A percentile compares a stretch with the other conserved stretches of the same genome.
Evolutionary conservation across 768 basidiomycete species (phyloP).

Genomic region (Naematelia aurantialba): DNA sequence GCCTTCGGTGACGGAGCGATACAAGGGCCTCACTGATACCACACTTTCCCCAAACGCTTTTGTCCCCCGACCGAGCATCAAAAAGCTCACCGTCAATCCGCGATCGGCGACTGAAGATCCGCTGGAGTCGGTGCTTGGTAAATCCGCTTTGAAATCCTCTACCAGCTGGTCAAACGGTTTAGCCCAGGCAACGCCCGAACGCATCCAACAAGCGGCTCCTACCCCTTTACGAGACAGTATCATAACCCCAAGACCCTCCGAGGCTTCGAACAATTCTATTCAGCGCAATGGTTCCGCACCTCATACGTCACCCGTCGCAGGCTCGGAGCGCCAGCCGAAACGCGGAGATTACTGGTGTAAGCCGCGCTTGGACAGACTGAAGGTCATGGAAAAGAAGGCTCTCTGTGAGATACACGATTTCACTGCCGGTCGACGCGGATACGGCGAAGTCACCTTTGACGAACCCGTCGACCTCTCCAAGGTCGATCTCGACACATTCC

Average conservation of each 20-base stretch:
- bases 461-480: conserved; percentile 79
- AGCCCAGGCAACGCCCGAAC: conserved; percentile 26
- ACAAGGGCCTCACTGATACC: conserved; percentile 60
- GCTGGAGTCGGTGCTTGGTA: conserved; percentile 37
- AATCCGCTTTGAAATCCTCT: conserved; percentile 28
- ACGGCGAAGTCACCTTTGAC: conserved; percentile 78
- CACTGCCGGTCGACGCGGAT: conserved; percentile 84
- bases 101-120: conserved; percentile 23
- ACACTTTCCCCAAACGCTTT: conserved; percentile 66
- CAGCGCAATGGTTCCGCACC: background rate
- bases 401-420: conserved; percentile 71
- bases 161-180: conserved; percentile 22
- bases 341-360: conserved; percentile 91
- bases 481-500: conserved; percentile 71
- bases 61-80: conserved; percentile 72
- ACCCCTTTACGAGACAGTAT: background rate
- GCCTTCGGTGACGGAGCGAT: conserved; percentile 29
- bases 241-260: background rate
- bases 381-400: conserved; percentile 67
- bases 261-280: background rate
- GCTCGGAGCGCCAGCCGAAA: conserved; percentile 32
- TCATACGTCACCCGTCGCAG: conserved; percentile 18
- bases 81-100: conserved; percentile 85
- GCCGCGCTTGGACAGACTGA: conserved; percentile 70
- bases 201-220: conserved; percentile 6